Evolutionary conservation across 106 monocot genomes (phyloP), one percentile per base, ranked within the genome.

Genomic region (Narthecium ossifragum): DNA sequence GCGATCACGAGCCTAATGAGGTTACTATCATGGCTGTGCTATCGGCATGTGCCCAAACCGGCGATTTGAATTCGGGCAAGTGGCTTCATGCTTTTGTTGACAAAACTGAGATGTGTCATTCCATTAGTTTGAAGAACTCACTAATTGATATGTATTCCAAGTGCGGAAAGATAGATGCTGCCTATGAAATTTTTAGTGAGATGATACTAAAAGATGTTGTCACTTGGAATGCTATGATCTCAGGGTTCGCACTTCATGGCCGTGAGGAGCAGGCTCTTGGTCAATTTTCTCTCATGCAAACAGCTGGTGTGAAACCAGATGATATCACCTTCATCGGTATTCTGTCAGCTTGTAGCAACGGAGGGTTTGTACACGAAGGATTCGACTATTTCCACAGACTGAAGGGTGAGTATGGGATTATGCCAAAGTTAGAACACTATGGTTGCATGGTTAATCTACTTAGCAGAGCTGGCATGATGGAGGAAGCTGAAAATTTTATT

Each of bases 91-190:
- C n/a, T n/a, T n/a, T n/a, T n/a, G n/a, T n/a, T n/a, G n/a, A n/a
- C n/a, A n/a, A n/a, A n/a, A n/a, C n/a, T n/a, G n/a, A n/a, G n/a
- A n/a, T n/a, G n/a, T n/a, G n/a, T n/a, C n/a, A n/a, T n/a, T n/a
- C n/a, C n/a, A n/a, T n/a, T n/a, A 75, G 68, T 25, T 64, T 71
- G 29, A 37, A 47, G 31, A 81, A 81, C 64, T 67, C 76, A 32
- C 55, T 85, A 11, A 60, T 80, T 46, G 84, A 85, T 66, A 85
- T 80, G 84, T 85, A 85, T 39, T 55, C 84, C n/a, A 85, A 80
- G 58, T 72, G 79, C 51, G 84, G 84, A 33, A 43, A 56, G 22
- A 31, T 85, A 9, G 43, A 66, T 6, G 57, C 36, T 29, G 84
- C 78, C 9, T 31, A 31, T 34, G 43, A 63, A 1, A 57, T 75